These are phyloP conservation scores for Pulveroboletus sp. DNA, from an alignment of 768 basidiomycete species.

Conservation along the genomic window DNA sequence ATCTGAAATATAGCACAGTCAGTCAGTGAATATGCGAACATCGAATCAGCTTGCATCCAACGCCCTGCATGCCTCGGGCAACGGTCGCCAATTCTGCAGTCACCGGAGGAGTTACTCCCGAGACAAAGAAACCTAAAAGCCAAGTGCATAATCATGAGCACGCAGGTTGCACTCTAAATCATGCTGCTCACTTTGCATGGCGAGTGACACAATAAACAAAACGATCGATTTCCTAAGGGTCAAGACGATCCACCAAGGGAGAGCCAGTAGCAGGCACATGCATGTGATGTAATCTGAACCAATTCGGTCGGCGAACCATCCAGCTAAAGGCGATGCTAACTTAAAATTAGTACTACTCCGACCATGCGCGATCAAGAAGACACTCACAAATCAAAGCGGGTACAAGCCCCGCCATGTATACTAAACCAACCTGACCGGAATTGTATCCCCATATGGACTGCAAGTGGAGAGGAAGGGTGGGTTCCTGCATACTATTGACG, in stretches of 20 bases:
- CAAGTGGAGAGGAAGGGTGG: conserved; percentile 53
- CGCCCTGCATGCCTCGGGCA: conserved; percentile 49
- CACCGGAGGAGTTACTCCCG: conserved; percentile 55
- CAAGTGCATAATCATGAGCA: background rate
- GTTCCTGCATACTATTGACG: conserved; percentile 47
- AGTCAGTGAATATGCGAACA: background rate
- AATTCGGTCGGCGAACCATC: conserved; percentile 50
- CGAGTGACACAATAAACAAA: conserved; percentile 37
- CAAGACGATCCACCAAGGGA: conserved; percentile 64
- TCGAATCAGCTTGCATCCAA: conserved; percentile 54
- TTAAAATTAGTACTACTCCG: background rate
- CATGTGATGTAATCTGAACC: conserved; percentile 55
- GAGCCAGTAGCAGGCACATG: conserved; percentile 42
- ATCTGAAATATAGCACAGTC: conserved; percentile 36
- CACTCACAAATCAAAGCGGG: conserved; percentile 61
- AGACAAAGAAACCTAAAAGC: conserved; percentile 53
- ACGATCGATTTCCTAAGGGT: conserved; percentile 49
- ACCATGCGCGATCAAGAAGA: background rate
- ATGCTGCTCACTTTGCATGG: conserved; percentile 46
- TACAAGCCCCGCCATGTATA: conserved; percentile 59
- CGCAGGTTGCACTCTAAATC: background rate
- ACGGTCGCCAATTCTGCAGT: conserved; percentile 65
- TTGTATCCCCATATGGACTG: conserved; percentile 45
- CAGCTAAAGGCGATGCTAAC: conserved; percentile 55
- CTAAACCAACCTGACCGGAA: conserved; percentile 54